These are phyloP conservation scores for Tritrichomonas foetus DNA, from an alignment of 208 protist species.

Conservation along the genomic window DNA sequence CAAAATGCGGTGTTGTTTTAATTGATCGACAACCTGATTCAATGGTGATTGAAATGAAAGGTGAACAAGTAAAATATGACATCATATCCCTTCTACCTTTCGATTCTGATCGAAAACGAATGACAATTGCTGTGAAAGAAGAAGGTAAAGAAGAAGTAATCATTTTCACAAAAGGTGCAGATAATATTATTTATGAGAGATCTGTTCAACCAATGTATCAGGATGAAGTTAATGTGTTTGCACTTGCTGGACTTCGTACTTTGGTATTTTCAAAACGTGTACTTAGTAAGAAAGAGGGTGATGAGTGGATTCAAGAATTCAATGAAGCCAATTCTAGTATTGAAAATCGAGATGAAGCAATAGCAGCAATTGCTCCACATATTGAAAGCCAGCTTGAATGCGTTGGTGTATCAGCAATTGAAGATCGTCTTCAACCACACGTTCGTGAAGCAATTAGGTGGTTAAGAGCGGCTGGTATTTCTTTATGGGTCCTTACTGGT, in stretches of 20 bases:
- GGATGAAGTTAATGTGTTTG: neutral
- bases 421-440: constrained; percentile 78
- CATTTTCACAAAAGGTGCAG: neutral
- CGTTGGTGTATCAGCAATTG: constrained; percentile 47
- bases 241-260: neutral
- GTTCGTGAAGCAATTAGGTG: constrained; percentile 67
- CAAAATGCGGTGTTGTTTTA: neutral
- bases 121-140: constrained; percentile 42
- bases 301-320: neutral
- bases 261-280: neutral
- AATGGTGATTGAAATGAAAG: neutral
- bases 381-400: constrained; percentile 41
- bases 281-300: neutral
- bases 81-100: constrained; percentile 65
- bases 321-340: neutral
- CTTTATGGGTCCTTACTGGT: constrained; percentile 94
- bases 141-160: neutral
- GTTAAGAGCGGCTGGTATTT: constrained; percentile 66
- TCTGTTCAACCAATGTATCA: neutral
- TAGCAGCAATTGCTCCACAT: neutral
- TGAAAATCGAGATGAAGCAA: neutral
- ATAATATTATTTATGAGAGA: neutral
- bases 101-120: constrained; percentile 62
- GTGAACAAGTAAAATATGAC: neutral
- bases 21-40: neutral